phyloP scores from a whole-genome alignment of 805 yeast genomes.

The Yarrowia sp. region DNA sequence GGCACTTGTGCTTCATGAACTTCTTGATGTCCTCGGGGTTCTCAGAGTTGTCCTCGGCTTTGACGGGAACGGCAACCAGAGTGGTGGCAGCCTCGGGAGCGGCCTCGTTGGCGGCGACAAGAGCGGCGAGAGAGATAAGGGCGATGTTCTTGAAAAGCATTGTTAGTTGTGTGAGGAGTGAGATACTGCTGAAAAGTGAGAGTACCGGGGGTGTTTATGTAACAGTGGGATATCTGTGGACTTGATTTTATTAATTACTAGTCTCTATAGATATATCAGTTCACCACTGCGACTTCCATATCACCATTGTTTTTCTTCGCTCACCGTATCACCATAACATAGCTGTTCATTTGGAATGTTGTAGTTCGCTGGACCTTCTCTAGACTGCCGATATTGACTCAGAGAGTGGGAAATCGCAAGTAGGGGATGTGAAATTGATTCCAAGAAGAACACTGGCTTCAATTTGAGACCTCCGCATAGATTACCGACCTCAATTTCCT shows the following conservation, averaged over 20 bases:
- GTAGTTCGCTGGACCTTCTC: neutral
- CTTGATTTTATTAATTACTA: neutral
- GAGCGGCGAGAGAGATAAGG: conserved; percentile 10
- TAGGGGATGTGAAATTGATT: neutral
- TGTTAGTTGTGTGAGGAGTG: neutral
- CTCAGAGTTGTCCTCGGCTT: neutral
- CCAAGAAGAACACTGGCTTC: neutral
- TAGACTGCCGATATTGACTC: neutral
- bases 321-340: neutral
- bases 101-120: conserved; percentile 16
- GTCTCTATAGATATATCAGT: neutral
- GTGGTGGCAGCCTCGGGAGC: conserved; percentile 1
- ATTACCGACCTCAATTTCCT: neutral
- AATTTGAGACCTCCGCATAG: neutral
- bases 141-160: conserved; percentile 21
- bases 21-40: conserved; percentile 10
- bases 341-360: neutral
- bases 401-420: too few relatives aligned
- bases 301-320: neutral
- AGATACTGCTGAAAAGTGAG: neutral
- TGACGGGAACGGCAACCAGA: neutral
- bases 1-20: conserved; percentile 7
- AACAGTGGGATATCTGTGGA: neutral
- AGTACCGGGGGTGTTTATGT: neutral
- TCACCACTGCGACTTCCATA: neutral